Evolutionary conservation across 768 basidiomycete species (phyloP), one percentile per base, ranked within the genome.

Genomic region (Collybia nuda): DNA sequence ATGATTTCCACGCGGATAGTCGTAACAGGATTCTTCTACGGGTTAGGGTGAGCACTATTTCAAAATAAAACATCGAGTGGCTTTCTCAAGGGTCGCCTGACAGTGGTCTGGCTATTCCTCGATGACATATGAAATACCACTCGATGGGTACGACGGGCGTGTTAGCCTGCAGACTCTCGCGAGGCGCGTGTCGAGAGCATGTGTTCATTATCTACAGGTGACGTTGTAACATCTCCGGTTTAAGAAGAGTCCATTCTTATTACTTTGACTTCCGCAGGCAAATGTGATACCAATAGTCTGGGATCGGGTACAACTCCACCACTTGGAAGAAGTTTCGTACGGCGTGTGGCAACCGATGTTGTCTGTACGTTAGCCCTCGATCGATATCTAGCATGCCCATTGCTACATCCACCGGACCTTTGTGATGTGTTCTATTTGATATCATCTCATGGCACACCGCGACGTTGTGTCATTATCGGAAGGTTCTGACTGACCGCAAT

Each of bases 301-400:
- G 81, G 81, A 86, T 64, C 78, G 80, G 48, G 80, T 89, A 32
- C 75, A 83, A 50, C 74, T 90, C 43, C 84, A 86, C 62, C 80
- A 86, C 57, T 70, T 90, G 54, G 87, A 89, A 66, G 87, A 88
- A 65, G 68, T 83, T 21, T 68, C 80, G 0, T 74, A 79, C 53
- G 87, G 87, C 51, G 78, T 81, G 46, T 90, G 87, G 87, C 84
- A 86, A 62, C 86, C 86, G 38, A 85, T 86, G 77, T 67, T 82
- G 23, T 75, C 76, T 15, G 47, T 53, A 26, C 52, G 56, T 38
- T 47, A 32, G 32, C 9, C 14, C 14, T 32, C 32, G 14, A 32
- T 32, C 32, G 12, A 5, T 14, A 14, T 32, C 32, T 32, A 32
- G 32, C 32, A 32, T 32, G 12, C 5, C 14, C 14, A 14, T 11